Evolutionary conservation across 2,329 filamentous ascomycete species (phyloP).

Genomic region (Coniella lustricola): DNA sequence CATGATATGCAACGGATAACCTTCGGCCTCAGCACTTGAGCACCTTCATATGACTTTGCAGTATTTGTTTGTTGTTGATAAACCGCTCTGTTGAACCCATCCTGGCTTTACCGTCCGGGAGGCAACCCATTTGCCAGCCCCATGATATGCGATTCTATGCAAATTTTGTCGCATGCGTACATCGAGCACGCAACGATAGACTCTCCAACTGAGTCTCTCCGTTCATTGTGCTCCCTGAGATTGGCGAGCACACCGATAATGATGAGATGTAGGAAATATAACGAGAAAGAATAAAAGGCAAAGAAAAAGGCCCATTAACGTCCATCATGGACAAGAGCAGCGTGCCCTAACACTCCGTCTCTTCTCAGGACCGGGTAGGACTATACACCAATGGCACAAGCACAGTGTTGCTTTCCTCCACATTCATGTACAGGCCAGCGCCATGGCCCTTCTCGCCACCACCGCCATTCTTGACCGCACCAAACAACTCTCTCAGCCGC

Average conservation of each 20-base stretch:
- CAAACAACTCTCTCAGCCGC: slow-evolving; percentile 14
- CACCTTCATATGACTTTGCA: slow-evolving; percentile 3
- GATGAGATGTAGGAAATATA: too few relatives aligned
- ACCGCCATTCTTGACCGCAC: slow-evolving; percentile 11
- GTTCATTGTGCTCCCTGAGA: too few relatives aligned
- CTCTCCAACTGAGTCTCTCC: not conserved
- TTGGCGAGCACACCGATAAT: too few relatives aligned
- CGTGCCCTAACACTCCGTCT: not conserved
- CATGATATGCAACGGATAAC: not conserved
- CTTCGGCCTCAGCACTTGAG: slow-evolving; percentile 9
- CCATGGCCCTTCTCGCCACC: slow-evolving; percentile 5
- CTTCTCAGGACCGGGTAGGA: slow-evolving; percentile 25
- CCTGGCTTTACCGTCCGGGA: not conserved
- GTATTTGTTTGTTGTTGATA: not conserved
- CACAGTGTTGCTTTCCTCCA: slow-evolving; percentile 43
- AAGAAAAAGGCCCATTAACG: too few relatives aligned
- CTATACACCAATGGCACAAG: slow-evolving; percentile 57
- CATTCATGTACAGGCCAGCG: slow-evolving; percentile 30
- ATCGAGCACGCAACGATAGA: not conserved
- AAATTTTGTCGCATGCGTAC: too few relatives aligned
- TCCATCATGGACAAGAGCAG: too few relatives aligned
- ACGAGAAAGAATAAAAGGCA: too few relatives aligned
- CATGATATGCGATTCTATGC: too few relatives aligned
- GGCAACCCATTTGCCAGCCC: not conserved
- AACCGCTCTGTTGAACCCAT: not conserved